phyloP scores from a whole-genome alignment of 2,329 filamentous ascomycete genomes.

The Cercospora zeae-maydis region DNA sequence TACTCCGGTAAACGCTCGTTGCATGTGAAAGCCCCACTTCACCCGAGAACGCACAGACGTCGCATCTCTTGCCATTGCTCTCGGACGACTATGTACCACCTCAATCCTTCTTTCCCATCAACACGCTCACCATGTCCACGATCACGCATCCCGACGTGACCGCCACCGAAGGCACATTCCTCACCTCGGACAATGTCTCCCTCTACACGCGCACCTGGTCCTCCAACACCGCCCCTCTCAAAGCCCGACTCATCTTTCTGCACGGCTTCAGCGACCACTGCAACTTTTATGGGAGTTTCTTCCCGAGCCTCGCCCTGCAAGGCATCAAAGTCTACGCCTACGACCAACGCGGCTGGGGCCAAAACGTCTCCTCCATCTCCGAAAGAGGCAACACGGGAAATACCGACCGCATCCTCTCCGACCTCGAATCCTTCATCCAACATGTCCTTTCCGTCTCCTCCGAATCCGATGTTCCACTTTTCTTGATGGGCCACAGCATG shows the following conservation, averaged over 20 bases:
- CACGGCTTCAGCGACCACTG: conserved; percentile 88
- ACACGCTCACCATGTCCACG: conserved; percentile 1
- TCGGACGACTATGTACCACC: neutral
- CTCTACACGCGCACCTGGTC: conserved; percentile 62
- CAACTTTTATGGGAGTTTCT: conserved; percentile 72
- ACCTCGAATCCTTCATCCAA: conserved; percentile 73
- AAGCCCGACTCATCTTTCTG: conserved; percentile 74
- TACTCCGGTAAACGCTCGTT: neutral
- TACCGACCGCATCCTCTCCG: conserved; percentile 67
- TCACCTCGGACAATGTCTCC: conserved; percentile 50
- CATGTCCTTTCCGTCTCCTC: conserved; percentile 23
- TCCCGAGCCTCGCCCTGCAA: conserved; percentile 62
- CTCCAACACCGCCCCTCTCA: conserved; percentile 49
- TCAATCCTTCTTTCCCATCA: neutral
- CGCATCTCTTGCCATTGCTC: neutral
- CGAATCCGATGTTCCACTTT: conserved; percentile 55
- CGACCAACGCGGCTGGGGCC: conserved; percentile 88
- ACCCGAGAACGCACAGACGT: neutral
- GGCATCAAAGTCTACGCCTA: conserved; percentile 75
- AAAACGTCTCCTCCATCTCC: conserved; percentile 64
- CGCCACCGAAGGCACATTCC: conserved; percentile 52
- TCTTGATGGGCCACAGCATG: conserved; percentile 89
- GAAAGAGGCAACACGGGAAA: conserved; percentile 72
- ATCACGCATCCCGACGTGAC: conserved; percentile 12
- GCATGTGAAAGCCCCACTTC: neutral